Base-by-base conservation (phyloP, 768 basidiomycete genomes). In the Tylopilus plumbeoviolaceoides region DNA sequence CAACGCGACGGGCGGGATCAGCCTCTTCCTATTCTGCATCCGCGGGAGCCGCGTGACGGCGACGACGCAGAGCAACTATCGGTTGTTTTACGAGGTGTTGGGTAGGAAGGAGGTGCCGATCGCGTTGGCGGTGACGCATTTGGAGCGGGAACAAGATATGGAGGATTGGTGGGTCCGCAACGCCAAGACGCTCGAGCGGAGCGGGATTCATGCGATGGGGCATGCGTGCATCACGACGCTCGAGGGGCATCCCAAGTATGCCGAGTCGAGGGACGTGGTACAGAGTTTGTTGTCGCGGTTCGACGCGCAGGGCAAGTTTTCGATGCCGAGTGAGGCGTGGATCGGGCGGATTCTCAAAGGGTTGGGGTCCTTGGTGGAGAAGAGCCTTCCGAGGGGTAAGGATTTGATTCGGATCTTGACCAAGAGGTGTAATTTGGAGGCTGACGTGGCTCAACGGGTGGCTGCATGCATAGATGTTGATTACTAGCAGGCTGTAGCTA, bases 1-100 rank as follows among this genome's bases (percentile, higher is more conserved):
- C 31, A 61, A 60, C 17, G 53, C 43, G 23, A 47, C 58, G 18
- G 70, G 64, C 0, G 76, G 77, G 0, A 63, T 77, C 48, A 71
- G 61, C 57, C 67, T 78, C 5, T 71, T 78, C 3, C 44, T 77
- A 15, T 76, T 69, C 54, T 70, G 70, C 36, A 72, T 77, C 41
- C 70, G 72, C 12, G 73, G 68, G 1, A 70, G 72, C 15, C 60
- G 73, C 54, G 64, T 75, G 27, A 64, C 63, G 7, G 58, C 58
- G 28, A 64, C 61, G 3, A 52, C 58, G 1, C 63, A 64, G 44
- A 62, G 62, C 57, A 63, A 63, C 40, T 65, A 64, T 11, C 30
- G 60, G 2, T 41, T 65, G 39, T 63, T 63, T 20, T 63, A 63
- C 49, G 63, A 63, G 14, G 51, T 63, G 4, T 53, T 71, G 0